Evolutionary conservation across 495 filamentous ascomycete species (phyloP).

Genomic region (Xylaria flabelliformis): DNA sequence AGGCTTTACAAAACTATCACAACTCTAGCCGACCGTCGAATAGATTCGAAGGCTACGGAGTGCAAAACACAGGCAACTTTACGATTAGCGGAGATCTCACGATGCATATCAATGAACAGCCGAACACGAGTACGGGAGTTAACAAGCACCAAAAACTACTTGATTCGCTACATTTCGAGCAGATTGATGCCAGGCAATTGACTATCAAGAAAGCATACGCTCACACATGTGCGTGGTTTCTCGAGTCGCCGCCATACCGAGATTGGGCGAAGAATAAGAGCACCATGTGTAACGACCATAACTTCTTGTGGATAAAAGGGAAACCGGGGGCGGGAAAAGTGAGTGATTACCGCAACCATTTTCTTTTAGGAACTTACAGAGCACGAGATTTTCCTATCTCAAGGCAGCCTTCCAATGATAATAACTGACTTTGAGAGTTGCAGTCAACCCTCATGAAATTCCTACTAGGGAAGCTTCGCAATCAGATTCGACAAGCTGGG

Average conservation of each 20-base stretch:
- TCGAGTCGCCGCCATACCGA: background rate
- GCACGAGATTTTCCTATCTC: no score
- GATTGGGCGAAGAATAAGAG: background rate
- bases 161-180: background rate
- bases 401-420: no score
- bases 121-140: background rate
- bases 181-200: background rate
- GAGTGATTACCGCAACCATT: no score
- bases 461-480: background rate
- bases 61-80: background rate
- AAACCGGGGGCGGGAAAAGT: background rate
- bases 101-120: background rate
- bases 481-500: background rate
- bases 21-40: background rate
- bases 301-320: conserved; percentile 1
- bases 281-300: background rate
- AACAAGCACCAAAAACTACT: background rate
- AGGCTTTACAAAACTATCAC: background rate
- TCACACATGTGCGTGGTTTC: background rate
- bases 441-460: background rate
- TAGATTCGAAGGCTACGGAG: background rate
- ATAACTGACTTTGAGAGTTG: no score
- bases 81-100: background rate
- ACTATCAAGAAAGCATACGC: background rate
- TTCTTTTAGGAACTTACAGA: no score